Conservation (phyloP, 106 monocot species). For the Dendrobium officinale region DNA sequence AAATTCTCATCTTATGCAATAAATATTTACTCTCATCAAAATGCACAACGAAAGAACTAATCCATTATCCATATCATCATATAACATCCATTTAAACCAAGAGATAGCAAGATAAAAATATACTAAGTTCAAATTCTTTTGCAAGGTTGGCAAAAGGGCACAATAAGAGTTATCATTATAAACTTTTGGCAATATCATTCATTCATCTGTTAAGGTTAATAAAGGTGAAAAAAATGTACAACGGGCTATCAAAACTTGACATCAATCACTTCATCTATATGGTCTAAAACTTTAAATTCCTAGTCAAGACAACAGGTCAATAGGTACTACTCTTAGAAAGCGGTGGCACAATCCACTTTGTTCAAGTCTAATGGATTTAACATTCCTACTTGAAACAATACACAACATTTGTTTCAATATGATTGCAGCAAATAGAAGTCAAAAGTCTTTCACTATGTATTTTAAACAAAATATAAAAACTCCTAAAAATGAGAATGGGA, state of each 20-base stretch:
- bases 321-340: neutral
- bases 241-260: neutral
- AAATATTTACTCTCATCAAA: neutral
- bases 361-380: neutral
- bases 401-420: neutral
- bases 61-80: neutral
- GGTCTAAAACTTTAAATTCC: neutral
- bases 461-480: neutral
- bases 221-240: neutral
- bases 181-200: neutral
- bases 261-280: neutral
- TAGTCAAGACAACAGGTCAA: neutral
- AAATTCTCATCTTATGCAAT: neutral
- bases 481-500: too few relatives aligned
- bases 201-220: neutral
- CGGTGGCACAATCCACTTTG: too few relatives aligned
- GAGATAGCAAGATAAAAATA: neutral
- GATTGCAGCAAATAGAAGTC: neutral
- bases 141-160: neutral
- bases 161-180: neutral
- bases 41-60: neutral
- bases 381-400: neutral
- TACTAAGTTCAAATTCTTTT: neutral
- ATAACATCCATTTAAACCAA: neutral
- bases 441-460: neutral